phyloP scores from a whole-genome alignment of 768 basidiomycete species.

The Naganishia kalamii region DNA sequence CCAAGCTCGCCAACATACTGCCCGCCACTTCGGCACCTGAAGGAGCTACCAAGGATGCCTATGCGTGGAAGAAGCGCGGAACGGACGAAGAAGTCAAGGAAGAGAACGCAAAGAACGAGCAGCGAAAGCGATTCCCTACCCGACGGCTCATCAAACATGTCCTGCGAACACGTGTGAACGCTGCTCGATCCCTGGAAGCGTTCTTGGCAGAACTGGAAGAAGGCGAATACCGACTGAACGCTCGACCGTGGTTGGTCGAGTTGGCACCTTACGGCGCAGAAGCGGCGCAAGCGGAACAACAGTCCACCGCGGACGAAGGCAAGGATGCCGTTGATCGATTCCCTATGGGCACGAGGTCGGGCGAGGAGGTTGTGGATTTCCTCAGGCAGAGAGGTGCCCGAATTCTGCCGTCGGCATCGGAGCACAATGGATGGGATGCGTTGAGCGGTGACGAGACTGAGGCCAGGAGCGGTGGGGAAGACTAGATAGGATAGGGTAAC shows the following conservation, averaged over 20 bases:
- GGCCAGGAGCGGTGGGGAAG: slow-evolving; percentile 5
- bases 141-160: slow-evolving; percentile 83
- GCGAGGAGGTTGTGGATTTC: slow-evolving; percentile 66
- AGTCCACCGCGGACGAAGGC: slow-evolving; percentile 27
- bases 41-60: slow-evolving; percentile 26
- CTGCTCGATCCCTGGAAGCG: slow-evolving; percentile 64
- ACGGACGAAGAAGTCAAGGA: slow-evolving; percentile 22
- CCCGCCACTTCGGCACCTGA: slow-evolving; percentile 36
- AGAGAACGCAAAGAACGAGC: slow-evolving; percentile 35
- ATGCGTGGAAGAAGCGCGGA: slow-evolving; percentile 22
- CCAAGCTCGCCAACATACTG: slow-evolving; percentile 58
- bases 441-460: slow-evolving; percentile 48
- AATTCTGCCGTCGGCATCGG: slow-evolving; percentile 52
- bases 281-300: neutral
- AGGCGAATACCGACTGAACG: slow-evolving; percentile 44
- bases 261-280: slow-evolving; percentile 30
- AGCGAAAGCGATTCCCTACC: slow-evolving; percentile 56
- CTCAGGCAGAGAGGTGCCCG: slow-evolving; percentile 66
- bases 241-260: slow-evolving; percentile 47
- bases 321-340: slow-evolving; percentile 46
- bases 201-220: slow-evolving; percentile 61
- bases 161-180: slow-evolving; percentile 74
- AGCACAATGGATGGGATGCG: slow-evolving; percentile 62
- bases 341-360: slow-evolving; percentile 51
- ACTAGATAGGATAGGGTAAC: too few species aligned